Evolutionary conservation across 192 early-diverging fungal genomes (phyloP).

Genomic region (Podila epigama): DNA sequence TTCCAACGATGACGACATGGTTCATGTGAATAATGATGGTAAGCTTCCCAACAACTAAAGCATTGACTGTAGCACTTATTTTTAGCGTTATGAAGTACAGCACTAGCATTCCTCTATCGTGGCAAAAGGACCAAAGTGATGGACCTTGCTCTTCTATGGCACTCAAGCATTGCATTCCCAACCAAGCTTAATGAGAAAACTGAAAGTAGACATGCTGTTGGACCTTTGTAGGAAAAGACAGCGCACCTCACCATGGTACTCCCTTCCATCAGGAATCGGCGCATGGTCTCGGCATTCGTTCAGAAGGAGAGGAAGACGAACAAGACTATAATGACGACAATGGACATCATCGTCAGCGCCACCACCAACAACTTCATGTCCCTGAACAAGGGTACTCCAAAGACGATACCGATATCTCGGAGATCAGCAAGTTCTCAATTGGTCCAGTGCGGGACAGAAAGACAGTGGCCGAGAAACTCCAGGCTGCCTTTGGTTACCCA

Average conservation of each 20-base stretch:
- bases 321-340: constrained; percentile 29
- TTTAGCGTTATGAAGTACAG: too few relatives aligned
- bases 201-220: background rate
- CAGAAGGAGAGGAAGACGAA: constrained; percentile 35
- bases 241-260: constrained; percentile 3
- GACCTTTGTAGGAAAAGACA: constrained; percentile 4
- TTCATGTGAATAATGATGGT: constrained; percentile 34
- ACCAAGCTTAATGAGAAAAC: too few relatives aligned
- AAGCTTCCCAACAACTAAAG: too few relatives aligned
- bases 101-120: too few relatives aligned
- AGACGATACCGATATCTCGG: constrained; percentile 6
- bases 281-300: constrained; percentile 41
- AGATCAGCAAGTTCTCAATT: constrained; percentile 9
- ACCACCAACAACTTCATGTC: background rate
- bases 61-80: too few relatives aligned
- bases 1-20: constrained; percentile 44
- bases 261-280: constrained; percentile 23
- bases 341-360: background rate
- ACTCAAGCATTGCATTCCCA: too few relatives aligned
- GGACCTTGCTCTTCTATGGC: too few relatives aligned
- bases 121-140: too few relatives aligned
- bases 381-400: background rate
- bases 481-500: constrained; percentile 31
- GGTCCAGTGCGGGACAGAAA: constrained; percentile 20
- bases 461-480: constrained; percentile 35